phyloP scores from a whole-genome alignment of 176 grass and related monocot genomes.

The Poa pratensis region DNA sequence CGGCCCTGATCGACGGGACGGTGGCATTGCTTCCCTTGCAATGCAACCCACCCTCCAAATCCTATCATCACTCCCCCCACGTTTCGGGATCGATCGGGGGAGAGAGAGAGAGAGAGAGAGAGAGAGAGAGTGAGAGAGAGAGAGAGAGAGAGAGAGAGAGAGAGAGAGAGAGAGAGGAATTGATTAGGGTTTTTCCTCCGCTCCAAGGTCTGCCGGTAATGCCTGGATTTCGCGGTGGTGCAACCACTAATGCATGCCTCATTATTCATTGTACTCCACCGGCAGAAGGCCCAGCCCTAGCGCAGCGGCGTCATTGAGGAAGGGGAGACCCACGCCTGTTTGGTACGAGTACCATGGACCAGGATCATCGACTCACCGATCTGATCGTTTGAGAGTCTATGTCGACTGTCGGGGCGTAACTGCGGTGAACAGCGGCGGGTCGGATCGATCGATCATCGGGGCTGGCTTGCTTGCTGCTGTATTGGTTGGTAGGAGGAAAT shows the following conservation, averaged over 20 bases:
- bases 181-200: background rate
- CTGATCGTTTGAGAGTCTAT: constrained; percentile 39
- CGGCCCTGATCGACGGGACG: constrained; percentile 23
- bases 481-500: constrained; percentile 39
- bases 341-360: constrained; percentile 34
- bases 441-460: background rate
- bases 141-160: background rate
- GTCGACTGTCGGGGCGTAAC: constrained; percentile 27
- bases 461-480: background rate
- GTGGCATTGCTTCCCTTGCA: constrained; percentile 71
- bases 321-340: constrained; percentile 53
- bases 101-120: too few species aligned
- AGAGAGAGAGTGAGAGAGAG: too few species aligned
- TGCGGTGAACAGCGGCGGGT: constrained; percentile 19
- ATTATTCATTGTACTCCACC: constrained; percentile 37
- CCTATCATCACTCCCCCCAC: constrained; percentile 42
- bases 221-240: constrained; percentile 20
- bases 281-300: constrained; percentile 23
- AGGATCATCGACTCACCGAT: constrained; percentile 10
- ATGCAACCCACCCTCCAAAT: constrained; percentile 53
- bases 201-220: background rate
- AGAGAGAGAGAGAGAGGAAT: background rate
- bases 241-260: constrained; percentile 28
- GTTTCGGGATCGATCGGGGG: constrained; percentile 40
- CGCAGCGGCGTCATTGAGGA: constrained; percentile 6